phyloP scores from a whole-genome alignment of 306 rosid species.

The Hippophae rhamnoides region DNA sequence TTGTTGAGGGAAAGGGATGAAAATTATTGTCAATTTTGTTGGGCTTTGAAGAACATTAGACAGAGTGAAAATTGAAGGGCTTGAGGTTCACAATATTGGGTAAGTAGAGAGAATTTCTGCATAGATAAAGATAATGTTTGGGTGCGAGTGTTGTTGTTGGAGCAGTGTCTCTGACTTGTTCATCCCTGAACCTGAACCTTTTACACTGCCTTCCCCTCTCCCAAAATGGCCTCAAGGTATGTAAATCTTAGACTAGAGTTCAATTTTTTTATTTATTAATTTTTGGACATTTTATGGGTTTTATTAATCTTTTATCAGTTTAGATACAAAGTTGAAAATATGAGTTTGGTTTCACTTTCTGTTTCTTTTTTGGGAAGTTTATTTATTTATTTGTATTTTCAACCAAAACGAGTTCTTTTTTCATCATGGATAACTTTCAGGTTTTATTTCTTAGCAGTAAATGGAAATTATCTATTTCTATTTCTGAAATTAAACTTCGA shows the following conservation, averaged over 20 bases:
- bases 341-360: background rate
- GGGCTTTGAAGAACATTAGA: background rate
- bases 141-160: conserved; percentile 56
- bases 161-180: conserved; percentile 18
- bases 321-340: background rate
- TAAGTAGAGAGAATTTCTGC: background rate
- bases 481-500: too few relatives aligned
- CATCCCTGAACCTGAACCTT: conserved; percentile 23
- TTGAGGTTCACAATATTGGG: conserved; percentile 8
- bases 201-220: conserved; percentile 66
- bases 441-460: background rate
- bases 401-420: too few relatives aligned
- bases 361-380: background rate
- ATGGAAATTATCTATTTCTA: too few relatives aligned
- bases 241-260: background rate
- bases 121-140: conserved; percentile 36
- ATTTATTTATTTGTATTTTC: background rate
- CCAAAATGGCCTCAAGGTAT: conserved; percentile 83
- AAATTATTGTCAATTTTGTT: background rate
- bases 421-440: too few relatives aligned
- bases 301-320: background rate
- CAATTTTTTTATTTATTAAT: background rate
- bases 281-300: background rate
- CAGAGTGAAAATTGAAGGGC: background rate
- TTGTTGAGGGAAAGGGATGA: background rate